These are phyloP conservation scores for Agarophyton chilense DNA, from an alignment of 23 red algal species.

Conservation along the genomic window DNA sequence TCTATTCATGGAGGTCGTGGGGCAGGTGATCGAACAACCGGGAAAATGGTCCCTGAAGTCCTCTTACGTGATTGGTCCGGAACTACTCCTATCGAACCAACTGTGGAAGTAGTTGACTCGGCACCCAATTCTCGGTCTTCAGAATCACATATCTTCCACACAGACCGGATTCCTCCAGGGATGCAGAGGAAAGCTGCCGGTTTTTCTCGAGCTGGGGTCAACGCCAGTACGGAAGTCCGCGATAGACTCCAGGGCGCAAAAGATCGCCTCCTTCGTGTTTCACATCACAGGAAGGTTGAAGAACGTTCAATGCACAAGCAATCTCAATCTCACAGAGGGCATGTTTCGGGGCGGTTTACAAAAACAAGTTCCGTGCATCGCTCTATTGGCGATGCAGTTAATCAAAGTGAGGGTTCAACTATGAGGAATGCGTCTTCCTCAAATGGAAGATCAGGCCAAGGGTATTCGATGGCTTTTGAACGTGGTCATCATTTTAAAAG, in stretches of 20 bases:
- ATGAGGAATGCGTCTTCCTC: too few species aligned
- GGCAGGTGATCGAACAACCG: constrained; percentile 13
- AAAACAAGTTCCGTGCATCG: not conserved
- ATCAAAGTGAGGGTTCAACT: not conserved
- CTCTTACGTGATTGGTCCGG: constrained; percentile 60
- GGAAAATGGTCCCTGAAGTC: constrained; percentile 50
- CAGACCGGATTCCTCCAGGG: not conserved
- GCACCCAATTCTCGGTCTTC: constrained; percentile 51
- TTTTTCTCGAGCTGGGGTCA: not conserved
- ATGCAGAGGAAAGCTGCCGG: not conserved
- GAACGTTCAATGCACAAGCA: not conserved
- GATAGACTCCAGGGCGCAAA: not conserved
- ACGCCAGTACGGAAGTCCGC: not conserved
- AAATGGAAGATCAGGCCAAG: not conserved
- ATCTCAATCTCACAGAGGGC: too few species aligned
- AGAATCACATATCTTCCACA: constrained; percentile 7
- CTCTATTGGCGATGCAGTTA: not conserved
- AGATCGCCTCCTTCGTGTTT: not conserved
- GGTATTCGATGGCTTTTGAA: not conserved
- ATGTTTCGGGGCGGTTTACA: not conserved
- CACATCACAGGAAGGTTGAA: not conserved
- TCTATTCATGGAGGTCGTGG: not conserved
- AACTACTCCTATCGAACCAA: constrained; percentile 52
- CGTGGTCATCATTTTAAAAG: not conserved
- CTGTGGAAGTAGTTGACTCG: constrained; percentile 55